phyloP scores from a whole-genome alignment of 306 rosid species.

The Senna siamea region DNA sequence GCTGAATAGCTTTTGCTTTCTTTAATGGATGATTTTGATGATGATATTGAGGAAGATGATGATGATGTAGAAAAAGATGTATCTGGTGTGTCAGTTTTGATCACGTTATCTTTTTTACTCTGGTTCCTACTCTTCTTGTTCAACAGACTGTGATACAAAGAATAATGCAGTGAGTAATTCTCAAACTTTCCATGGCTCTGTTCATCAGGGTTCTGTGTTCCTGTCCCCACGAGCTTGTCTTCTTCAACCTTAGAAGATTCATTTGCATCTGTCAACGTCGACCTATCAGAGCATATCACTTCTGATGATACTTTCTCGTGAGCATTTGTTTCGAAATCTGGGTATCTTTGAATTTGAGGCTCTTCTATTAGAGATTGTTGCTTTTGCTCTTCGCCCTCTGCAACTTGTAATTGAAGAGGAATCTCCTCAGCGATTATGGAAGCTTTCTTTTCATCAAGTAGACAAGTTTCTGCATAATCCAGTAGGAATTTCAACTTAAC shows the following conservation, averaged over 20 bases:
- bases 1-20: conserved; percentile 59
- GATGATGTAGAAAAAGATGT: conserved; percentile 47
- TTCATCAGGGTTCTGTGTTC: conserved; percentile 32
- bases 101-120: conserved; percentile 31
- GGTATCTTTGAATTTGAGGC: conserved; percentile 28
- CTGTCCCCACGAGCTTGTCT: conserved; percentile 34
- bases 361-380: conserved; percentile 29
- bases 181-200: conserved; percentile 39
- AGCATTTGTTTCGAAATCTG: conserved; percentile 29
- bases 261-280: conserved; percentile 53
- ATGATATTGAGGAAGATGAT: conserved; percentile 14
- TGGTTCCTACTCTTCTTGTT: conserved; percentile 41
- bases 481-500: not conserved
- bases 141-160: conserved; percentile 46
- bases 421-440: conserved; percentile 29
- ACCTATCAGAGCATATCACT: conserved; percentile 51
- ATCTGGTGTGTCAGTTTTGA: conserved; percentile 42
- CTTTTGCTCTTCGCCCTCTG: conserved; percentile 33
- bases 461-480: conserved; percentile 40
- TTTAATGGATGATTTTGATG: conserved; percentile 41
- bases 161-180: conserved; percentile 29
- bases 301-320: conserved; percentile 50
- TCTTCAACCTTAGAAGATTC: conserved; percentile 57
- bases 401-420: conserved; percentile 29
- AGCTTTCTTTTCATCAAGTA: conserved; percentile 40